Evolutionary conservation across 495 filamentous ascomycete species (phyloP), one percentile per base, ranked within the genome.

Genomic region (Xylaria sp.): DNA sequence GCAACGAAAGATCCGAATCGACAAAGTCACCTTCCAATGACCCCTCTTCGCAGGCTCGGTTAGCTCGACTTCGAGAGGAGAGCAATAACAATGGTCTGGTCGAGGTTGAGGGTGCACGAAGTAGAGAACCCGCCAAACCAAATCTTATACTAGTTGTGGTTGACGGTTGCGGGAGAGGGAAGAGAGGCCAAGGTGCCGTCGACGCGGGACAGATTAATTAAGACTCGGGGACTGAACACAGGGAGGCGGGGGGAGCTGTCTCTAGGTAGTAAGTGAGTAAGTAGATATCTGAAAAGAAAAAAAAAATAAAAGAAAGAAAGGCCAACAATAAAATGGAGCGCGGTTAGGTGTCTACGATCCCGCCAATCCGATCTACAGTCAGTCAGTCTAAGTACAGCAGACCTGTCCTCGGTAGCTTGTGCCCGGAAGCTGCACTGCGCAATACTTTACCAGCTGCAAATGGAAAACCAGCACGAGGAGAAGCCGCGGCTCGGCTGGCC

Each of bases 401-500:
- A 53, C 50, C 52, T 55, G 52, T 29, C 9, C 26, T 55, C 24
- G 52, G 52, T 29, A 55, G 29, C 52, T 14, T 37, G 33, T 21
- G 14, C 57, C 57, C n/a, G 12, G 59, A 24, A 43, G 59, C 59
- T 41, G 21, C 35, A 24, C 11, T 43, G n/a, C n/a, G n/a, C n/a
- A n/a, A n/a, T n/a, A n/a, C n/a, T n/a, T n/a, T n/a, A n/a, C 15
- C 59, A 43, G 59, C 59, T 62, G 37, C 37, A 37, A 43, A 43
- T 24, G 37, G 11, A 26, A 61, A 62, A 62, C n/a, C 37, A n/a
- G 64, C 33, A 43, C 8, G 48, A 24, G 35, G 21, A 43, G 64
- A 55, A 67, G 48, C 64, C 35, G 48, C 64, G 64, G 46, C 48
- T 53, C 63, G 26, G 64, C 14, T 17, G 59, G 46, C 64, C 64